Conservation (phyloP, 1,284 basidiomycete genomes). For the Gymnopus androsaceus region DNA sequence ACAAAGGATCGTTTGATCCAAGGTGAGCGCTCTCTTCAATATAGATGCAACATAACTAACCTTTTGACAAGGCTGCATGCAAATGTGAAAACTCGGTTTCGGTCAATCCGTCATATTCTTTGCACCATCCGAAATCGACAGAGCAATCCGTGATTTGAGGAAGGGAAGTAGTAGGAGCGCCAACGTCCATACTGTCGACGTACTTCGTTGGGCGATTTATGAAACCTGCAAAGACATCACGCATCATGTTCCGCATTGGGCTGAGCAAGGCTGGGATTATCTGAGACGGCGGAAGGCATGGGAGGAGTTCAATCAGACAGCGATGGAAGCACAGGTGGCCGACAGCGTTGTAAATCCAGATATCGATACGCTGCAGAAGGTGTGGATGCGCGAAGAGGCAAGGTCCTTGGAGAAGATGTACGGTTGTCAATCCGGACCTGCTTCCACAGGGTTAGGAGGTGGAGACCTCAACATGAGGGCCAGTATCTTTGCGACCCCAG, state of each 20-base stretch:
- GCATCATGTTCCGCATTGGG: constrained; percentile 44
- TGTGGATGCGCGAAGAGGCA: constrained; percentile 44
- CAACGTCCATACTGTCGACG: constrained; percentile 32
- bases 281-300: constrained; percentile 35
- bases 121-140: constrained; percentile 48
- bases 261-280: constrained; percentile 48
- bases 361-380: constrained; percentile 21
- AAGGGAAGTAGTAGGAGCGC: constrained; percentile 18
- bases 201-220: constrained; percentile 47
- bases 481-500: constrained; percentile 22
- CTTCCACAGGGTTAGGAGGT: not conserved
- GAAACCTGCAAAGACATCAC: constrained; percentile 48
- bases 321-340: not conserved
- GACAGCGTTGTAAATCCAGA: constrained; percentile 1
- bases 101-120: constrained; percentile 54
- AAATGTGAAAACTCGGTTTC: constrained; percentile 51
- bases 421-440: constrained; percentile 10
- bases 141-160: constrained; percentile 34
- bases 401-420: constrained; percentile 42
- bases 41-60: not conserved
- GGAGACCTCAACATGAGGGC: not conserved
- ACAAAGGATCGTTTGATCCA: constrained; percentile 57
- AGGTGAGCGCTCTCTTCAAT: constrained; percentile 36
- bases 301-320: too few species aligned
- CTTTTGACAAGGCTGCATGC: constrained; percentile 49